Conservation (phyloP, 2,329 filamentous ascomycete genomes). For the Talaromyces sp. region DNA sequence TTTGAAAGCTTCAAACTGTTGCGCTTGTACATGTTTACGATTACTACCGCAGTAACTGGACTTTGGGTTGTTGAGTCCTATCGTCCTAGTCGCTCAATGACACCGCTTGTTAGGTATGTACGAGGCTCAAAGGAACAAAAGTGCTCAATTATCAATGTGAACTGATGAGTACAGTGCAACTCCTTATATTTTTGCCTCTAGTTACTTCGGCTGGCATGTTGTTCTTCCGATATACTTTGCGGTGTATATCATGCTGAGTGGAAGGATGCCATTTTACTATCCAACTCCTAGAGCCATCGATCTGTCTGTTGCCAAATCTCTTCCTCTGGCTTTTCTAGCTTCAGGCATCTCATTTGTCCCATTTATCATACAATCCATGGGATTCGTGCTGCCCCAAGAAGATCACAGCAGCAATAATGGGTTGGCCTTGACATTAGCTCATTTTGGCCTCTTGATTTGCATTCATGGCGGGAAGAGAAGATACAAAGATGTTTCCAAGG, state of each 20-base stretch:
- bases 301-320: background rate
- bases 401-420: background rate
- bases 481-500: background rate
- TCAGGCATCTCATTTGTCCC: slow-evolving; percentile 1
- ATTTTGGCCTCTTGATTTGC: slow-evolving; percentile 2
- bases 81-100: background rate
- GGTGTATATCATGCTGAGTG: slow-evolving; percentile 8
- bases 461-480: background rate
- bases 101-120: slow-evolving; percentile 6
- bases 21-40: background rate
- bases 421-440: background rate
- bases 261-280: slow-evolving; percentile 11
- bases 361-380: background rate
- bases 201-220: slow-evolving; percentile 1
- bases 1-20: background rate
- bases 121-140: background rate
- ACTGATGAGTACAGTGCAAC: slow-evolving; percentile 11
- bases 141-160: background rate
- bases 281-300: slow-evolving; percentile 10
- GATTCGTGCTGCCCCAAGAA: background rate
- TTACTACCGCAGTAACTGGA: background rate
- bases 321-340: slow-evolving; percentile 6
- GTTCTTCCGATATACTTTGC: slow-evolving; percentile 9
- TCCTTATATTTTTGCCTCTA: slow-evolving; percentile 5
- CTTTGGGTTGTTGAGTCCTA: slow-evolving; percentile 12